Evolutionary conservation across 2,329 filamentous ascomycete species (phyloP).

Genomic region (Ilyonectria destructans): DNA sequence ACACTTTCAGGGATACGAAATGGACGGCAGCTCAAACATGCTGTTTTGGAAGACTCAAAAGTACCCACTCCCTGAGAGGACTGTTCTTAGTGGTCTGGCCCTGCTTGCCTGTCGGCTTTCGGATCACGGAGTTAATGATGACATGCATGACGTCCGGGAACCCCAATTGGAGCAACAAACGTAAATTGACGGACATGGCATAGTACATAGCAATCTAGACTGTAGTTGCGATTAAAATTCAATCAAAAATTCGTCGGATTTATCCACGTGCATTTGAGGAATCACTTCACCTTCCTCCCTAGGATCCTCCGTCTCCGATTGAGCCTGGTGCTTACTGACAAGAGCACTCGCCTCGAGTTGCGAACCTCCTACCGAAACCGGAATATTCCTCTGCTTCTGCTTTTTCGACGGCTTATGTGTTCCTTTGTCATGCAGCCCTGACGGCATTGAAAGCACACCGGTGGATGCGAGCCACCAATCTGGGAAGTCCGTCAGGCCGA

Average conservation of each 20-base stretch:
- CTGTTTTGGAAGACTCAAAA: not conserved
- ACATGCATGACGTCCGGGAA: not conserved
- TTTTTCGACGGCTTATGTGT: constrained; percentile 29
- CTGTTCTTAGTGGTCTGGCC: no score
- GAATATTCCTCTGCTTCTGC: constrained; percentile 27
- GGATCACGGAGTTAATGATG: not conserved
- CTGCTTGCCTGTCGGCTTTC: not conserved
- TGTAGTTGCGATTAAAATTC: constrained; percentile 20
- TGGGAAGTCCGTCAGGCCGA: constrained; percentile 61
- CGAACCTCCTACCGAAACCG: not conserved
- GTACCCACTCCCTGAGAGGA: no score
- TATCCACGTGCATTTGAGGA: not conserved
- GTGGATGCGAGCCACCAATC: constrained; percentile 58
- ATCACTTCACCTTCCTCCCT: no score
- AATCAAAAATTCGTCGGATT: constrained; percentile 34
- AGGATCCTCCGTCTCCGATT: not conserved
- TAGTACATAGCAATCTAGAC: not conserved
- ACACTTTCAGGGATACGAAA: not conserved
- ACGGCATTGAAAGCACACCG: constrained; percentile 38
- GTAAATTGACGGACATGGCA: not conserved
- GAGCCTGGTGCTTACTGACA: not conserved
- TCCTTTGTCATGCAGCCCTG: constrained; percentile 16
- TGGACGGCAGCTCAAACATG: not conserved
- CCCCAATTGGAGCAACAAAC: not conserved
- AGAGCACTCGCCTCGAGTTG: not conserved